Conservation (phyloP, 768 basidiomycete species). For the Exidia glandulosa region DNA sequence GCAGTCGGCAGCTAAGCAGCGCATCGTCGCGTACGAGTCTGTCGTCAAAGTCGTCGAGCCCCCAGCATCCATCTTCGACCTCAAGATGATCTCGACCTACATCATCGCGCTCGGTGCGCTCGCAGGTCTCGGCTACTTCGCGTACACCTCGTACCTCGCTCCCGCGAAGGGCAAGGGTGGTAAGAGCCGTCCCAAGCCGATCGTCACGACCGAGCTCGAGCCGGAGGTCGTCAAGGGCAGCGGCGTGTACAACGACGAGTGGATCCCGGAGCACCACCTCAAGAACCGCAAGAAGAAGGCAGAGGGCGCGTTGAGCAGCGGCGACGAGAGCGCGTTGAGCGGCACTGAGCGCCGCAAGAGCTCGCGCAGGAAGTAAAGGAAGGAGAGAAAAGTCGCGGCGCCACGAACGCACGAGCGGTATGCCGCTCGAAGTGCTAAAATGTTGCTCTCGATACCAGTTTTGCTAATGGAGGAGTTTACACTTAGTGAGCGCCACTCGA, state of each 20-base stretch:
- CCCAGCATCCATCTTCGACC: conserved; percentile 63
- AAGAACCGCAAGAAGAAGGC: conserved; percentile 49
- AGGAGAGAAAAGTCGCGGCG: too few relatives aligned
- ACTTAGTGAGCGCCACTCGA: too few relatives aligned
- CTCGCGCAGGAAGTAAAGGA: conserved; percentile 3
- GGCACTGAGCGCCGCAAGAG: conserved; percentile 5
- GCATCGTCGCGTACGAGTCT: conserved; percentile 61
- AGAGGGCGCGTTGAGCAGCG: conserved; percentile 36
- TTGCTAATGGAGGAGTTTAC: too few relatives aligned
- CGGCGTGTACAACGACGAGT: conserved; percentile 74
- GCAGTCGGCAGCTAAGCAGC: conserved; percentile 43
- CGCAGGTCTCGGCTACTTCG: conserved; percentile 50
- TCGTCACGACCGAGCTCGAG: conserved; percentile 10
- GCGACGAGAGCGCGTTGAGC: conserved; percentile 34
- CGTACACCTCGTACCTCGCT: conserved; percentile 56
- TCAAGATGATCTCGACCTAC: conserved; percentile 78
- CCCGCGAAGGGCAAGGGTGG: conserved; percentile 25
- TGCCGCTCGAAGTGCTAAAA: too few relatives aligned
- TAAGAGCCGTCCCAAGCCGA: conserved; percentile 20
- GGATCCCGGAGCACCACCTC: conserved; percentile 86
- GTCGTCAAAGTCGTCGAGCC: conserved; percentile 75
- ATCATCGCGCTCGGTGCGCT: conserved; percentile 53
- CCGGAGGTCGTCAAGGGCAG: conserved; percentile 43
- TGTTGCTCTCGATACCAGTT: too few relatives aligned
- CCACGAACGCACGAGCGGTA: too few relatives aligned